These are phyloP conservation scores for Triglochin maritima DNA, from an alignment of 106 monocot genomes.

Conservation along the genomic window DNA sequence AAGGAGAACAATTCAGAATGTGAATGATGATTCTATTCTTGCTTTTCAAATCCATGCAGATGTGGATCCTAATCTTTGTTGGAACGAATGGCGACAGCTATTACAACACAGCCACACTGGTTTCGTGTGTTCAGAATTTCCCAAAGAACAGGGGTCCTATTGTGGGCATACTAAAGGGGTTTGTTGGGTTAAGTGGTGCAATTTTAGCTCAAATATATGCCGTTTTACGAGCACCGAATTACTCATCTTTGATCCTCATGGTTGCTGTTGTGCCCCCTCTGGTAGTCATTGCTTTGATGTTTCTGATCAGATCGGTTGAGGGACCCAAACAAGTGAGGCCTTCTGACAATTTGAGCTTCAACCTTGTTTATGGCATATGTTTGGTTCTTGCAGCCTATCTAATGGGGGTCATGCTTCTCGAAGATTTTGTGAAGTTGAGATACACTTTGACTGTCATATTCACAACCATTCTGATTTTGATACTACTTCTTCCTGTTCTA, in stretches of 20 bases:
- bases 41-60: slow-evolving; percentile 23
- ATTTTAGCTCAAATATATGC: slow-evolving; percentile 19
- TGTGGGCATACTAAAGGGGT: slow-evolving; percentile 16
- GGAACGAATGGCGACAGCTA: slow-evolving; percentile 87
- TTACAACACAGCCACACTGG: slow-evolving; percentile 20
- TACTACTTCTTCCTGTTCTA: too few species aligned
- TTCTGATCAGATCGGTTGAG: slow-evolving; percentile 8
- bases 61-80: slow-evolving; percentile 76
- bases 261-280: slow-evolving; percentile 16
- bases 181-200: slow-evolving; percentile 22
- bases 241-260: slow-evolving; percentile 15
- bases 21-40: too few species aligned
- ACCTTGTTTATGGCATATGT: slow-evolving; percentile 27
- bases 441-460: too few species aligned
- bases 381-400: slow-evolving; percentile 35
- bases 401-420: slow-evolving; percentile 2
- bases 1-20: too few species aligned
- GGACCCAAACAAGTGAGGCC: slow-evolving; percentile 8
- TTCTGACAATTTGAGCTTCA: slow-evolving; percentile 6
- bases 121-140: slow-evolving; percentile 27
- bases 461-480: too few species aligned
- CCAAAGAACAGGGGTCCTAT: slow-evolving; percentile 16
- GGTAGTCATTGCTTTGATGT: slow-evolving; percentile 9
- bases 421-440: too few species aligned
- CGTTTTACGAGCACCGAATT: slow-evolving; percentile 13